Evolutionary conservation across 1,284 basidiomycete genomes (phyloP), one percentile per base, ranked within the genome.

Genomic region (Agroathelia rolfsii): DNA sequence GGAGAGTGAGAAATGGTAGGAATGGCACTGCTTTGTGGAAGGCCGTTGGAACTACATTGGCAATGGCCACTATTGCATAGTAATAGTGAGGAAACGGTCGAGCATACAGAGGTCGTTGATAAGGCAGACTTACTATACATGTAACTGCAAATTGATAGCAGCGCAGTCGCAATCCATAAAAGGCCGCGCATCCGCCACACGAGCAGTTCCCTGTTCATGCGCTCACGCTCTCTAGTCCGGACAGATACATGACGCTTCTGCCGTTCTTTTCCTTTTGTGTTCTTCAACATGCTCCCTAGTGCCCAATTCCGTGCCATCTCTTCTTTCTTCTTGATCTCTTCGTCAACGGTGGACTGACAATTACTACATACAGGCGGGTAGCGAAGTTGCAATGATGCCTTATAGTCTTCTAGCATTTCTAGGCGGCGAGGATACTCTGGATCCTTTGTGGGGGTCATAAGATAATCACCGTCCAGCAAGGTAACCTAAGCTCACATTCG

Each of bases 281-380:
- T 61, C 40, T 67, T 70, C 39, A 86, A 55, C 61, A 72, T 80
- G 3, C 67, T 71, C 4, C 74, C 80, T 7, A 90, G 66, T 2
- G 85, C 87, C 38, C 73, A 73, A 4, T 76, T 72, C 20, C 86
- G 80, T 3, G 86, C 86, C 72, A 85, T 82, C 36, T 77, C 68
- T 44, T 94, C 79, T 42, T 81, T 79, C 41, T 68, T 67, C 30
- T 64, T 61, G 32, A 95, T 79, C 40, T 84, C 77, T 21, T 81
- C 81, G 43, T 92, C 84, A 0, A 93, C 85, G 1, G 66, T 67
- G 0, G 82, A 80, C 20, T 72, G 63, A 47, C 90, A 95, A 3
- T 59, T 51, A 0, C 63, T 59, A 52, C 90, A 95, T 11, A 93
- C 78, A 2, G 83, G 82, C 9, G 90, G 89, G 51, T 93, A 94